Evolutionary conservation across 2,329 filamentous ascomycete species (phyloP), one percentile per base, ranked within the genome.

Genomic region (Xylaria sp.): DNA sequence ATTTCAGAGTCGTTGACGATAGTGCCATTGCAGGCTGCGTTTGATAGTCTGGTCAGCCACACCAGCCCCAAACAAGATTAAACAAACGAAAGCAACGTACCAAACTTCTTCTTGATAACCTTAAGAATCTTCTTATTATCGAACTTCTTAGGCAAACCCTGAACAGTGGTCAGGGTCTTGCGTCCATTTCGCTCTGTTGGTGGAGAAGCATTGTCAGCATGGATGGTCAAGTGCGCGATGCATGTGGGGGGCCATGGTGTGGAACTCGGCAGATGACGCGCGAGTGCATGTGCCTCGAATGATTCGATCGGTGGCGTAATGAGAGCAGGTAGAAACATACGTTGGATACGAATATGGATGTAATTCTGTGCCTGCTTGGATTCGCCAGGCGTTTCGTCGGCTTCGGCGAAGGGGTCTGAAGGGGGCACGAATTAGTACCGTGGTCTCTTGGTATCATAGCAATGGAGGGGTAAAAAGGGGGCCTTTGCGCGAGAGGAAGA

Each of bases 41-140:
- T 65, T 42, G 72, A 68, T 9, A 68, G 37, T 59, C 51, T 48
- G 27, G 53, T 66, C 61, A 68, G 63, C 44, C 8, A 32, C 44
- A 32, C 25, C 12, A 47, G 44, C 18, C 18, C 53, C 18, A 16
- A n/a, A 35, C 18, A 16, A 25, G 16, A 59, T 25, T 16, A 4
- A 53, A 42, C 16, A 9, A 53, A 42, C 32, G 29, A 18, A 21
- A 51, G 21, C 42, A 51, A 61, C 61, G 42, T 66, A 94, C 92
- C 92, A 81, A 98, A 98, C 83, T 97, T 96, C 90, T 98, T 98
- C 91, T 98, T 98, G 88, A 98, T 97, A 84, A 97, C 94, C 88
- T 98, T 98, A 80, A 99, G 91, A 82, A 99, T 98, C 87, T 98
- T 98, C 91, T 98, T 98, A 85, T 96, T 94, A 86, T 98, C 95